Percentiles rank a stretch among this genome's conserved stretches.
Evolutionary conservation across 495 filamentous ascomycete genomes (phyloP).

Genomic region (Tuber borchii): DNA sequence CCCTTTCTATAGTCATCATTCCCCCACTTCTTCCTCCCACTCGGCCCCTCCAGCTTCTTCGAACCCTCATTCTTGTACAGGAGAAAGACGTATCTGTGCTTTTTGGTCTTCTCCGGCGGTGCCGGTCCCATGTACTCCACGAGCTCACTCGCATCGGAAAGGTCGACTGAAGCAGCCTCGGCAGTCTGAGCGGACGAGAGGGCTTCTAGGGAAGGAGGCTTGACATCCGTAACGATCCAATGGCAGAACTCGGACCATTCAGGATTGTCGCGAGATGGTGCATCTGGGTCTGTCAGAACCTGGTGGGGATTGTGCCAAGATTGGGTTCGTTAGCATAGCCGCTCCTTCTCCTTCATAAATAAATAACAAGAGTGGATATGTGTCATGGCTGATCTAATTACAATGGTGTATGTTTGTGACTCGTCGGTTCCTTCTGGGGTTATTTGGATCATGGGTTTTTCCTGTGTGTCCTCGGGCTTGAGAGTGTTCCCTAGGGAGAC

Average conservation of each 20-base stretch:
- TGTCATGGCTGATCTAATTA: slow-evolving; percentile 11
- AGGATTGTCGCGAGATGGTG: slow-evolving; percentile 57
- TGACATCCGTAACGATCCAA: slow-evolving; percentile 55
- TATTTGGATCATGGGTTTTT: slow-evolving; percentile 49
- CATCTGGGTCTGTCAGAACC: slow-evolving; percentile 62
- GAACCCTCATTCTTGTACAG: slow-evolving; percentile 48
- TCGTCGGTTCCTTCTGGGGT: slow-evolving; percentile 35
- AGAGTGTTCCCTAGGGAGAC: slow-evolving; percentile 58
- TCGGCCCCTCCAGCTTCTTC: slow-evolving; percentile 50
- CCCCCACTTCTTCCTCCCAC: slow-evolving; percentile 59
- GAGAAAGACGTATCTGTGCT: slow-evolving; percentile 64
- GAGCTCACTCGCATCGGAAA: slow-evolving; percentile 45
- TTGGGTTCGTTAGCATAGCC: slow-evolving; percentile 6
- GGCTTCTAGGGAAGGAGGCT: slow-evolving; percentile 25
- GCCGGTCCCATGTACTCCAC: slow-evolving; percentile 56
- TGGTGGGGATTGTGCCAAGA: slow-evolving; percentile 22
- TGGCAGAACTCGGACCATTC: slow-evolving; percentile 68
- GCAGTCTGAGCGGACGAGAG: slow-evolving; percentile 20
- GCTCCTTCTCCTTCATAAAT: slow-evolving; percentile 2
- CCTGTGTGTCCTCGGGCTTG: slow-evolving; percentile 49
- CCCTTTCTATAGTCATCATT: slow-evolving; percentile 52
- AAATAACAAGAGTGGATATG: slow-evolving; percentile 8
- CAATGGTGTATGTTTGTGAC: slow-evolving; percentile 31
- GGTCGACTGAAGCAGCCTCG: slow-evolving; percentile 21
- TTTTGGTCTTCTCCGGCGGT: slow-evolving; percentile 59